These are phyloP conservation scores for Leccinum huronense DNA, from an alignment of 1,284 basidiomycete genomes.

Conservation along the genomic window DNA sequence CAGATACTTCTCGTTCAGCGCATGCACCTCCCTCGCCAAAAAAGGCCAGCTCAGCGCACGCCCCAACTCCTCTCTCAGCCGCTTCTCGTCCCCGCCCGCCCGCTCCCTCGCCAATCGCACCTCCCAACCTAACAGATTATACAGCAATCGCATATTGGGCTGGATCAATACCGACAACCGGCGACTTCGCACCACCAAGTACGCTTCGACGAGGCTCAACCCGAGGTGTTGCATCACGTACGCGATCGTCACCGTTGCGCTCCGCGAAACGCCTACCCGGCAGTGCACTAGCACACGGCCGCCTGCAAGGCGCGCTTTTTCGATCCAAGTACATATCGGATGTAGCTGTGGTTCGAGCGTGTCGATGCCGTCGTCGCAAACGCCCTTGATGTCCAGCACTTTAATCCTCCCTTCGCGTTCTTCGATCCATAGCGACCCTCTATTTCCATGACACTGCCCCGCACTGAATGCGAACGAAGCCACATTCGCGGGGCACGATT, in stretches of 20 bases:
- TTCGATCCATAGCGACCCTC: slow-evolving; percentile 2
- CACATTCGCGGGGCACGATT: neutral
- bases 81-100: neutral
- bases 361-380: slow-evolving; percentile 4
- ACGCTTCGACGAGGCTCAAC: neutral
- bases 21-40: slow-evolving; percentile 1
- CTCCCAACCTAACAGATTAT: slow-evolving; percentile 1
- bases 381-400: neutral
- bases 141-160: neutral
- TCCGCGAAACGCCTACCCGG: slow-evolving; percentile 1
- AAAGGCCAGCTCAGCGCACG: neutral
- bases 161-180: slow-evolving; percentile 2
- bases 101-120: neutral
- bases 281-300: slow-evolving; percentile 1
- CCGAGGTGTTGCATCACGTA: neutral
- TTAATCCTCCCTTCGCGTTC: slow-evolving; percentile 1
- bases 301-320: neutral
- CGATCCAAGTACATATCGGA: neutral
- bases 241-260: neutral
- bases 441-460: neutral
- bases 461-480: neutral
- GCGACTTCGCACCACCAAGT: slow-evolving; percentile 1
- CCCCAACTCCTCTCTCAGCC: neutral
- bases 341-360: slow-evolving; percentile 2
- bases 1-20: neutral